Evolutionary conservation across 495 filamentous ascomycete genomes (phyloP).

Genomic region (Podospora conica): DNA sequence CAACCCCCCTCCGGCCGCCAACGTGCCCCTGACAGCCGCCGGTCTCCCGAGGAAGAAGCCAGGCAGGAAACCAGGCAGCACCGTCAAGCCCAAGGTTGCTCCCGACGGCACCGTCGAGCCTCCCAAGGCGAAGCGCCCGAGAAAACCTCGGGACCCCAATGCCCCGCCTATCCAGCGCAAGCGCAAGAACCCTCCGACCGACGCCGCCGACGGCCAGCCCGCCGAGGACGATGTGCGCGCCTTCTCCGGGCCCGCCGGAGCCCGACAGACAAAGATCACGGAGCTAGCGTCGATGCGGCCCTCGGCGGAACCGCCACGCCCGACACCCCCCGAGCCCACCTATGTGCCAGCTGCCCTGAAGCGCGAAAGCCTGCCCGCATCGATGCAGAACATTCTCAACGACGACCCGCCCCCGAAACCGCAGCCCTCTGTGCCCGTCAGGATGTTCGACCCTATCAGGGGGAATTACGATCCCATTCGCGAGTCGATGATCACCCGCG

Average conservation of each 20-base stretch:
- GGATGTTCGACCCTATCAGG: constrained; percentile 83
- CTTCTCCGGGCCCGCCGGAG: constrained; percentile 15
- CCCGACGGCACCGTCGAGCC: constrained; percentile 40
- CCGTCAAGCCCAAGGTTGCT: constrained; percentile 38
- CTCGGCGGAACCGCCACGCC: constrained; percentile 24
- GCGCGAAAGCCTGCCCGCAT: constrained; percentile 34
- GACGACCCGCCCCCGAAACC: constrained; percentile 39
- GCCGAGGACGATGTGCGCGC: constrained; percentile 17
- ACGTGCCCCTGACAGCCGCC: constrained; percentile 37
- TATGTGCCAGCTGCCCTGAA: constrained; percentile 31
- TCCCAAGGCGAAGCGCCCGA: constrained; percentile 46
- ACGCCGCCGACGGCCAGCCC: constrained; percentile 24
- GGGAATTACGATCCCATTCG: constrained; percentile 56
- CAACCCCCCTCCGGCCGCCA: constrained; percentile 12
- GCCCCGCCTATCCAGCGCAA: constrained; percentile 47
- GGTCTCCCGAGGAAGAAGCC: constrained; percentile 45
- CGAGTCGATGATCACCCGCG: constrained; percentile 42
- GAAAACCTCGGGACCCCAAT: constrained; percentile 53
- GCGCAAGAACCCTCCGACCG: constrained; percentile 39
- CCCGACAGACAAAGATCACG: constrained; percentile 34
- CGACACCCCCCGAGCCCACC: constrained; percentile 15
- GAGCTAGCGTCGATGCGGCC: constrained; percentile 33
- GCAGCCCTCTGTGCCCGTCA: constrained; percentile 49
- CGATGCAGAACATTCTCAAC: constrained; percentile 47
- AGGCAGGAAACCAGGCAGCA: constrained; percentile 46